A percentile compares a stretch with the other conserved stretches of the same genome.
Conservation (phyloP, 2,329 filamentous ascomycete genomes). For the Colletotrichum cereale region DNA sequence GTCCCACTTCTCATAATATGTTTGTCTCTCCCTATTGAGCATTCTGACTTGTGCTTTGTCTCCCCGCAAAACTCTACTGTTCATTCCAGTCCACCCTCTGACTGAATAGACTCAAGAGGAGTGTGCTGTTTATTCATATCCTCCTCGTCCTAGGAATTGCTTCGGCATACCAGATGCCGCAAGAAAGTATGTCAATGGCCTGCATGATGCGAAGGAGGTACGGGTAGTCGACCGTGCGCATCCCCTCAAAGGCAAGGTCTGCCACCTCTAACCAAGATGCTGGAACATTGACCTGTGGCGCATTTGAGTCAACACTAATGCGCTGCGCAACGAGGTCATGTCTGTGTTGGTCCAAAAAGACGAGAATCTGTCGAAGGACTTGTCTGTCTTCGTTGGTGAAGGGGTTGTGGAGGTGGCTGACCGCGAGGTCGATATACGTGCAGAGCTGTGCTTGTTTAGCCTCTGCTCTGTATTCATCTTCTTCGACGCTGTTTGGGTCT, state of each 20-base stretch:
- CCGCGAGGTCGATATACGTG: background rate
- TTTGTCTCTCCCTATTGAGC: background rate
- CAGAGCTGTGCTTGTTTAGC: background rate
- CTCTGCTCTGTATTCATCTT: background rate
- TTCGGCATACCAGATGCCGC: background rate
- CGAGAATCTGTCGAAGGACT: background rate
- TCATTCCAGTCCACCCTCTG: background rate
- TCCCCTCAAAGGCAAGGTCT: background rate
- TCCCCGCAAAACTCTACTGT: background rate
- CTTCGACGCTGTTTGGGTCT: background rate
- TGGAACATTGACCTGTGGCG: background rate
- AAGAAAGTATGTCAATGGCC: background rate
- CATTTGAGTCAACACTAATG: slow-evolving; percentile 10
- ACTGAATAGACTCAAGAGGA: background rate
- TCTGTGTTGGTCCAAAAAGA: background rate
- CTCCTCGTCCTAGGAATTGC: background rate
- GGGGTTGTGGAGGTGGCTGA: background rate
- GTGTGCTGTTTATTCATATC: background rate
- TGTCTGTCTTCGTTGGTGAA: background rate
- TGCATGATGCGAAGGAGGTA: slow-evolving; percentile 3
- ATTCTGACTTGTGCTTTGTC: background rate
- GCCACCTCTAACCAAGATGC: background rate
- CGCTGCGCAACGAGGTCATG: background rate
- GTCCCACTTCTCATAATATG: background rate
- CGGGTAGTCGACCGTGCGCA: background rate